Base-by-base conservation (phyloP, 306 rosid genomes). In the Potentilla sterilis region DNA sequence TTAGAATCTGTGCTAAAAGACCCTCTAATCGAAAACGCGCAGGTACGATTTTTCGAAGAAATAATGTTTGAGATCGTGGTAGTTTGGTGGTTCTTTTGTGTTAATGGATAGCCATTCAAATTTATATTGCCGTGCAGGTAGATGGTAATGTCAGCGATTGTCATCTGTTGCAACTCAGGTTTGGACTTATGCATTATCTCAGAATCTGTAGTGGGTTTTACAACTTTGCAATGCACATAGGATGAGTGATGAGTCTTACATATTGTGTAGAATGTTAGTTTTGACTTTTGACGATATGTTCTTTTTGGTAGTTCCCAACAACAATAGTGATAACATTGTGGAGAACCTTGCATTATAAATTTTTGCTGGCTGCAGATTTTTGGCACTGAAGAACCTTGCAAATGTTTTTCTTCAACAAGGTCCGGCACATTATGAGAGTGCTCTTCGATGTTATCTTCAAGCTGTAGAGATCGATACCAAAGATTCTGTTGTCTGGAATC, bases 401-500 rank as follows among this genome's bases (percentile, higher is more conserved):
- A 74, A 86, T 22, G 98, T 92, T 81, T 95, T 84, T 86, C 96
- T 95, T 80, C 96, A 88, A 80, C 97, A 86, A 89, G 97, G 97
- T 54, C 90, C 97, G 70, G 83, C 75, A 46, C 85, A 86, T 83
- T 87, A 92, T 80, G 93, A 92, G 88, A 89, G 83, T 84, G 97
- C 97, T 62, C 72, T 92, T 41, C 89, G 57, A 67, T 90, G 98
- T 80, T 95, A 95, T 85, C 97, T 95, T 81, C 98, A 95, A 89
- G 98, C 98, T 16, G 98, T 90, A 74, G 97, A 92, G 87, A 92
- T 95, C 59, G 98, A 95, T 86, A 81, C 87, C 42, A 90, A 95
- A 80, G 98, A 95, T 86, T 92, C 97, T 82, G 98, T 95, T 79
- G 82, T 95, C 78, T 95, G 98, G 98, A 95, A 95, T 81, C 93